Percentiles rank a stretch among this genome's conserved stretches.
Evolutionary conservation across 257 asterid species (phyloP).

Genomic region (Paulownia fortunei): DNA sequence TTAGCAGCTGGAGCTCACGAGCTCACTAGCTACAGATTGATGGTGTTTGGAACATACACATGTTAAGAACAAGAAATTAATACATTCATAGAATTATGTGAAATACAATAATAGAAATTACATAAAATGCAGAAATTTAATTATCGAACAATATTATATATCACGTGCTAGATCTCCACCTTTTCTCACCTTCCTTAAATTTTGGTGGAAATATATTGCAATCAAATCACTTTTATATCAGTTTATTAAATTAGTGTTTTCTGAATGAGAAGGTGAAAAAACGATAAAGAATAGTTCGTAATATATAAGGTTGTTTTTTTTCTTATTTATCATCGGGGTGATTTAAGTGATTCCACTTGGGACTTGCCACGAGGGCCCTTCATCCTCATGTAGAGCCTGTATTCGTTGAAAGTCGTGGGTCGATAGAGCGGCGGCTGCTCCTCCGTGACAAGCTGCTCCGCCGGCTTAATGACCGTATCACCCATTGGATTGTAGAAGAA

Average conservation of each 20-base stretch:
- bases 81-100: neutral
- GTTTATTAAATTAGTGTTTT: no score
- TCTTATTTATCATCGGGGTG: slow-evolving; percentile 15
- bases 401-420: slow-evolving; percentile 55
- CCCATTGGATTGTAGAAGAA: slow-evolving; percentile 73
- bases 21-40: no score
- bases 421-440: slow-evolving; percentile 50
- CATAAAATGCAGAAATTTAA: slow-evolving; percentile 1
- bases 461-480: slow-evolving; percentile 57
- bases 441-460: slow-evolving; percentile 52
- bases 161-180: neutral
- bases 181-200: neutral
- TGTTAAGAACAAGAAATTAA: neutral
- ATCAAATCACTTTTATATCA: neutral
- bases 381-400: slow-evolving; percentile 53
- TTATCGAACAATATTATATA: neutral
- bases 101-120: neutral
- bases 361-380: slow-evolving; percentile 70
- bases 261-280: neutral
- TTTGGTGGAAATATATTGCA: neutral
- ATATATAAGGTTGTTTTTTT: neutral
- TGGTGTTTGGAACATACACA: no score
- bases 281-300: neutral
- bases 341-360: slow-evolving; percentile 58
- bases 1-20: no score